Percentiles rank a stretch among this genome's conserved stretches.
phyloP scores from a whole-genome alignment of 139 green algal genomes.

The Haematococcus sp. region DNA sequence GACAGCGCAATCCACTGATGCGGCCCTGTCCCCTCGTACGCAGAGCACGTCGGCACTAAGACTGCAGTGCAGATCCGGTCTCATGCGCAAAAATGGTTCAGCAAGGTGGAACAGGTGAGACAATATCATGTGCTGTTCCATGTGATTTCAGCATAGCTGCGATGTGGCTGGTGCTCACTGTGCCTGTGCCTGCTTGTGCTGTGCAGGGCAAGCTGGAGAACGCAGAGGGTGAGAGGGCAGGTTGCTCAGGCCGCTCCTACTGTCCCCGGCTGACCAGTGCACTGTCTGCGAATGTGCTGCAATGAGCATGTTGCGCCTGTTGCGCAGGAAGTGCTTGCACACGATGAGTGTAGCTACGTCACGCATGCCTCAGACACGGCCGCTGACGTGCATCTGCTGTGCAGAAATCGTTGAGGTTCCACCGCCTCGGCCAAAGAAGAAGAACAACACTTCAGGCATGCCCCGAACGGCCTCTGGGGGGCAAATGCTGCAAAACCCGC shows the following conservation, averaged over 20 bases:
- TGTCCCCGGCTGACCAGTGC: background rate
- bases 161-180: background rate
- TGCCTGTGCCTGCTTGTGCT: too few relatives aligned
- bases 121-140: background rate
- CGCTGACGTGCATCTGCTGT: too few relatives aligned
- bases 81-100: conserved; percentile 94
- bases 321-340: too few relatives aligned
- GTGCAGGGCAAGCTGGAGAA: background rate
- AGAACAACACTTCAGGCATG: too few relatives aligned
- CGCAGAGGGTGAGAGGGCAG: background rate
- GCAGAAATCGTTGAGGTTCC: too few relatives aligned
- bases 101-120: conserved; percentile 64
- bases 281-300: too few relatives aligned
- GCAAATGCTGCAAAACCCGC: too few relatives aligned
- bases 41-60: conserved; percentile 93
- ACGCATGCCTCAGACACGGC: too few relatives aligned
- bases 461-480: too few relatives aligned
- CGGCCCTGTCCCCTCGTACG: background rate
- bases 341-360: too few relatives aligned
- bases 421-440: too few relatives aligned
- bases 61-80: conserved; percentile 92
- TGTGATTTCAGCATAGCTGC: conserved; percentile 1
- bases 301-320: background rate
- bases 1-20: background rate
- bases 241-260: conserved; percentile 7